Conservation (phyloP, 2,329 filamentous ascomycete genomes). For the Nothomitra cinnamomea region DNA sequence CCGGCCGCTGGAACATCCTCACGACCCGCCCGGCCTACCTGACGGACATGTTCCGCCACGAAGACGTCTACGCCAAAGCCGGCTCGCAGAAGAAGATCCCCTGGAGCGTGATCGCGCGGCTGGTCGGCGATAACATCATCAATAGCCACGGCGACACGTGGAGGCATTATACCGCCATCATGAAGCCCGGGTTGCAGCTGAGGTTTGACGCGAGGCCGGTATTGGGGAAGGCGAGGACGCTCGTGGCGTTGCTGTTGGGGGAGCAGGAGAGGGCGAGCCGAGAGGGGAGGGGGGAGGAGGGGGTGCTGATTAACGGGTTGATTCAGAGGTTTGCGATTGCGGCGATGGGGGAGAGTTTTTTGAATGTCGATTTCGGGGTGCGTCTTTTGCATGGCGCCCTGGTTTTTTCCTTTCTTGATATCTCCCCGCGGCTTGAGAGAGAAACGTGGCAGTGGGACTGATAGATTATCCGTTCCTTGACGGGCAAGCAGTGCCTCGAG, state of each 20-base stretch:
- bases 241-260: background rate
- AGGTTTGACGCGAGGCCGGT: constrained; percentile 9
- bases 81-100: constrained; percentile 20
- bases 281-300: background rate
- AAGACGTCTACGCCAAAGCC: constrained; percentile 18
- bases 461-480: background rate
- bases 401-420: background rate
- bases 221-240: background rate
- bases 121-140: constrained; percentile 21
- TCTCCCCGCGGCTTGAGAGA: background rate
- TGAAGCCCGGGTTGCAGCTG: constrained; percentile 18
- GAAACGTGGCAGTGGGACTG: background rate
- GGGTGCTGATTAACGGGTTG: background rate
- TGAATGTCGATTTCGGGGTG: background rate
- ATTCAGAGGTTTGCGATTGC: too few relatives aligned
- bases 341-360: background rate
- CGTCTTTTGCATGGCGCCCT: background rate
- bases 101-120: constrained; percentile 16
- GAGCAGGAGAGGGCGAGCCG: background rate
- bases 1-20: constrained; percentile 6
- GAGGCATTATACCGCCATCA: constrained; percentile 17
- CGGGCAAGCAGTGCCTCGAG: background rate
- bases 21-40: constrained; percentile 3
- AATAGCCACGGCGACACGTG: constrained; percentile 17
- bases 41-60: constrained; percentile 16